A percentile compares a stretch with the other conserved stretches of the same genome.
These are phyloP conservation scores for Fusarium drepaniforme DNA, from an alignment of 2,329 filamentous ascomycete species.

Conservation along the genomic window DNA sequence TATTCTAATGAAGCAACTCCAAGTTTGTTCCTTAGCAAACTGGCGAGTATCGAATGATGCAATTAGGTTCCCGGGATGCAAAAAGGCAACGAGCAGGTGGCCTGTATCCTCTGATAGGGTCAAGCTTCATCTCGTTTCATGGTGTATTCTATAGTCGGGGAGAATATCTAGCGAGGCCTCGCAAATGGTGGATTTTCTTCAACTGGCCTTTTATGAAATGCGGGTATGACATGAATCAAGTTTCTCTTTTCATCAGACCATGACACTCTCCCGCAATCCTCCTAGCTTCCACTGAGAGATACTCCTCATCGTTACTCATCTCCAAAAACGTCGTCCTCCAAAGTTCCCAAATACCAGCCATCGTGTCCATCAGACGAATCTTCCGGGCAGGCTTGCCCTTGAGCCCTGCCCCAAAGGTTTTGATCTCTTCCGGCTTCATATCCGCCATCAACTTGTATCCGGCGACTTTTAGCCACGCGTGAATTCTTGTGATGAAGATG, in stretches of 20 bases:
- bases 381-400: neutral
- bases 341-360: constrained; percentile 24
- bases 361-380: neutral
- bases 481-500: neutral
- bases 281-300: neutral
- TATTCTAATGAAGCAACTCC: neutral
- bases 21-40: neutral
- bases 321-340: constrained; percentile 14
- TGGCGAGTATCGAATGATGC: neutral
- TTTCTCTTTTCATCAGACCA: constrained; percentile 10
- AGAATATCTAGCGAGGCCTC: too few relatives aligned
- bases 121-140: too few relatives aligned
- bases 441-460: neutral
- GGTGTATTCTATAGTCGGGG: too few relatives aligned
- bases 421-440: neutral
- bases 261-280: constrained; percentile 1
- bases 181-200: too few relatives aligned
- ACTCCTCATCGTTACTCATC: neutral
- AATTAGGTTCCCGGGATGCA: neutral
- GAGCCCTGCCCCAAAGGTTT: neutral
- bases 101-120: neutral
- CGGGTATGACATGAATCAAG: too few relatives aligned
- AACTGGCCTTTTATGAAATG: too few relatives aligned
- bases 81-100: neutral
- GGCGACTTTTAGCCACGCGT: constrained; percentile 10